phyloP scores from a whole-genome alignment of 1,284 basidiomycete genomes.

The Cutaneotrichosporon arboriforme region DNA sequence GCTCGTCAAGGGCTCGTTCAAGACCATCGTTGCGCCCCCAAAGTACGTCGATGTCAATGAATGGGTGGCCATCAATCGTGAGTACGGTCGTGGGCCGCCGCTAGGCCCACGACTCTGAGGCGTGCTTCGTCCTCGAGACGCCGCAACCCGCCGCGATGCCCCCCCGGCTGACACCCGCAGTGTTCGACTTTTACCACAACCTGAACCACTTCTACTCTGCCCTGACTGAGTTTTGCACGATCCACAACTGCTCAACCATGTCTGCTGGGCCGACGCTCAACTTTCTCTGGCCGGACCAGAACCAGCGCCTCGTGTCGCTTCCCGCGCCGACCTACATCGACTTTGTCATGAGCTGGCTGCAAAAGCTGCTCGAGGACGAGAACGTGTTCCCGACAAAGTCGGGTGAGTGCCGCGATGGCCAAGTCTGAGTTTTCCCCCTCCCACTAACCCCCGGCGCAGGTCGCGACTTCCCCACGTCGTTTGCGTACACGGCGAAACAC shows the following conservation, averaged over 20 bases:
- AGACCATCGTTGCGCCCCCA: conserved; percentile 94
- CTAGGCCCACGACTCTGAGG: too few relatives aligned
- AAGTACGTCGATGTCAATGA: conserved; percentile 97
- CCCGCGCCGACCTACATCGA: conserved; percentile 97
- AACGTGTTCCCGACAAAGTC: conserved; percentile 91
- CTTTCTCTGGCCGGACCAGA: conserved; percentile 97
- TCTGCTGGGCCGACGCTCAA: conserved; percentile 84
- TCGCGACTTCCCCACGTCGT: conserved; percentile 82
- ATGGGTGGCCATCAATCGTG: conserved; percentile 96
- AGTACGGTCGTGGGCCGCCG: conserved; percentile 42
- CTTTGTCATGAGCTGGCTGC: conserved; percentile 98
- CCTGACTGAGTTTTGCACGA: conserved; percentile 89
- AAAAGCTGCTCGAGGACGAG: conserved; percentile 89
- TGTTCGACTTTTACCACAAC: conserved; percentile 94
- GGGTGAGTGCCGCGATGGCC: conserved; percentile 53
- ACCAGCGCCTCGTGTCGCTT: conserved; percentile 85
- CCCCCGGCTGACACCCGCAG: conserved; percentile 49
- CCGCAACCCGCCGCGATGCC: too few relatives aligned
- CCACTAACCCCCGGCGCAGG: conserved; percentile 54
- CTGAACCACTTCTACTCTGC: conserved; percentile 97
- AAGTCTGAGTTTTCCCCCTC: background rate
- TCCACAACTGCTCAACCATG: conserved; percentile 86
- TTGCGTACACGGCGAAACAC: conserved; percentile 90
- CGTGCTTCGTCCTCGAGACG: too few relatives aligned
- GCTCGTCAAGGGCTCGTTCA: conserved; percentile 96